A percentile compares a stretch with the other conserved stretches of the same genome.
These are phyloP conservation scores for Globisporangium nunn DNA, from an alignment of 352 stramenopile species.

Conservation along the genomic window DNA sequence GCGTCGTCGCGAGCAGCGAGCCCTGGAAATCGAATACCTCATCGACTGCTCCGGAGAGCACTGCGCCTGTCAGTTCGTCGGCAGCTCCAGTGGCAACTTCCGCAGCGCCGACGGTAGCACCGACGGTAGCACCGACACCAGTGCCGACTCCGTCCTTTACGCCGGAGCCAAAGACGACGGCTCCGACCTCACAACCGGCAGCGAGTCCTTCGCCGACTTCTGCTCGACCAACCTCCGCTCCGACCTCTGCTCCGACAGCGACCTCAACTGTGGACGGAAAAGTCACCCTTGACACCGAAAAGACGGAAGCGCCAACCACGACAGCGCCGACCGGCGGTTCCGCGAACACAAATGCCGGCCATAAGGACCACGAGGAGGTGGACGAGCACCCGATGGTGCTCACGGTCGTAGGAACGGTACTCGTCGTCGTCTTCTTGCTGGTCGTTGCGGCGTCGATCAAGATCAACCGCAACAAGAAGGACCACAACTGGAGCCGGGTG, in stretches of 20 bases:
- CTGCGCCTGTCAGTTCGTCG: background rate
- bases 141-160: background rate
- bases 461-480: constrained; percentile 46
- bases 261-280: constrained; percentile 4
- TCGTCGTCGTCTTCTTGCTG: constrained; percentile 68
- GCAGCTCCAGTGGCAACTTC: constrained; percentile 1
- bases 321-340: constrained; percentile 8
- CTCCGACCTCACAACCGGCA: constrained; percentile 4
- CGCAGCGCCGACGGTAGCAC: background rate
- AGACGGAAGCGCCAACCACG: background rate
- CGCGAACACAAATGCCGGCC: constrained; percentile 6
- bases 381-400: constrained; percentile 63
- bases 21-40: background rate
- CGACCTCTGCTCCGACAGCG: constrained; percentile 4
- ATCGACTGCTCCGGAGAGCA: constrained; percentile 3
- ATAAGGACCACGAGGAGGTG: constrained; percentile 19
- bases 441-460: constrained; percentile 56
- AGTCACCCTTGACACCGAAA: background rate
- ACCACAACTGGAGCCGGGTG: constrained; percentile 60
- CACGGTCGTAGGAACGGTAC: constrained; percentile 58
- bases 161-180: background rate
- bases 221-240: background rate
- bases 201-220: constrained; percentile 1
- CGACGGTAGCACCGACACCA: background rate
- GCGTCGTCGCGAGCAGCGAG: constrained; percentile 10